Conservation (phyloP, 2,329 filamentous ascomycete species). For the Colletotrichum sp. region DNA sequence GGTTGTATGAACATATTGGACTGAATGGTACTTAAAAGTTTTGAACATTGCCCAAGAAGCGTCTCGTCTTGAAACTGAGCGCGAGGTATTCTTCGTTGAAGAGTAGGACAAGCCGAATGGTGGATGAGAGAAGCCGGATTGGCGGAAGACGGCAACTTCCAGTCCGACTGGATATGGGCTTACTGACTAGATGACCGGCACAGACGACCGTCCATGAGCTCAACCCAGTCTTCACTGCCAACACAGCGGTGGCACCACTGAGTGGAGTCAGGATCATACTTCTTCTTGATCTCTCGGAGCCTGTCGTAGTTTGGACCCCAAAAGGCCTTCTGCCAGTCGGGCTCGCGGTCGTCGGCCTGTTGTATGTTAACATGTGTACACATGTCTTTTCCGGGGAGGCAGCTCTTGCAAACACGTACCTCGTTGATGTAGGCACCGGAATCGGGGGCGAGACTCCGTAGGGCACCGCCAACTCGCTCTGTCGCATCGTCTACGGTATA, state of each 20-base stretch:
- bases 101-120: background rate
- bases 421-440: background rate
- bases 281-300: slow-evolving; percentile 30
- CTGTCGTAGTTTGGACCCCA: slow-evolving; percentile 30
- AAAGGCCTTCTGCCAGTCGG: slow-evolving; percentile 30
- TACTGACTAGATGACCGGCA: background rate
- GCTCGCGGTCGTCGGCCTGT: background rate
- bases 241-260: background rate
- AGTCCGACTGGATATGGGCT: too few relatives aligned
- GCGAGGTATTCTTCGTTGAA: background rate
- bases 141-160: background rate
- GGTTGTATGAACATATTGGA: background rate
- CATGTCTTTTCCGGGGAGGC: background rate
- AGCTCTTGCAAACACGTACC: background rate
- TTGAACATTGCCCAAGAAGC: background rate
- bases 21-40: background rate
- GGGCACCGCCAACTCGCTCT: background rate
- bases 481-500: background rate
- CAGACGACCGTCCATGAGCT: background rate
- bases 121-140: background rate
- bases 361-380: background rate
- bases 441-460: background rate
- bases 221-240: background rate
- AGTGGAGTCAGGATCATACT: slow-evolving; percentile 28
- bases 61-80: background rate